Percentiles rank a stretch among this genome's conserved stretches.
Evolutionary conservation across 805 yeast genomes (phyloP).

Genomic region (Yamadazyma endophytica): DNA sequence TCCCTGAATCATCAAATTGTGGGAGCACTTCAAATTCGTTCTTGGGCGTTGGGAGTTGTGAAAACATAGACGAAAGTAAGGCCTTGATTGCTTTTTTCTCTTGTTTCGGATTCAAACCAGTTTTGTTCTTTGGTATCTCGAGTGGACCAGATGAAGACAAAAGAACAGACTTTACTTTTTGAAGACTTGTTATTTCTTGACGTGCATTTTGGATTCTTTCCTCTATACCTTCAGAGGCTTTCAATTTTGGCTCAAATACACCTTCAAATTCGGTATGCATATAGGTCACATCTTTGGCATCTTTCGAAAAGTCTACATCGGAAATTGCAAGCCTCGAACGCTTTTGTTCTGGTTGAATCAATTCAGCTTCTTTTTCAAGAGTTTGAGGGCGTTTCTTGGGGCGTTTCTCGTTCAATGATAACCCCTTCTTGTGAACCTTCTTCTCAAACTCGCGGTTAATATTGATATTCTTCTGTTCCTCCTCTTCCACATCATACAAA

Average conservation of each 20-base stretch:
- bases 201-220: conserved; percentile 26
- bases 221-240: too few relatives aligned
- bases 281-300: conserved; percentile 3
- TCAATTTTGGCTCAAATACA: conserved; percentile 5
- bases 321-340: conserved; percentile 12
- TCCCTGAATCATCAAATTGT: conserved; percentile 20
- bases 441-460: conserved; percentile 41
- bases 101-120: conserved; percentile 4
- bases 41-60: conserved; percentile 35
- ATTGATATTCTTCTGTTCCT: conserved; percentile 37
- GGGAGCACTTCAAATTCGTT: conserved; percentile 34
- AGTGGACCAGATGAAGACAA: conserved; percentile 18
- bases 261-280: conserved; percentile 18
- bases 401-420: conserved; percentile 34
- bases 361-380: conserved; percentile 3
- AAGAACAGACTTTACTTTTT: conserved; percentile 31
- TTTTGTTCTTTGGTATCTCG: background rate
- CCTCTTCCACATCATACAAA: conserved; percentile 63
- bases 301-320: conserved; percentile 1
- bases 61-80: conserved; percentile 12
- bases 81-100: conserved; percentile 9
- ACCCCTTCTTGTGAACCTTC: conserved; percentile 42
- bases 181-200: conserved; percentile 26
- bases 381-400: conserved; percentile 13
- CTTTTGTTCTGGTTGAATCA: conserved; percentile 10